phyloP scores from a whole-genome alignment of 805 yeast species.

The Ogataea siamensis region DNA sequence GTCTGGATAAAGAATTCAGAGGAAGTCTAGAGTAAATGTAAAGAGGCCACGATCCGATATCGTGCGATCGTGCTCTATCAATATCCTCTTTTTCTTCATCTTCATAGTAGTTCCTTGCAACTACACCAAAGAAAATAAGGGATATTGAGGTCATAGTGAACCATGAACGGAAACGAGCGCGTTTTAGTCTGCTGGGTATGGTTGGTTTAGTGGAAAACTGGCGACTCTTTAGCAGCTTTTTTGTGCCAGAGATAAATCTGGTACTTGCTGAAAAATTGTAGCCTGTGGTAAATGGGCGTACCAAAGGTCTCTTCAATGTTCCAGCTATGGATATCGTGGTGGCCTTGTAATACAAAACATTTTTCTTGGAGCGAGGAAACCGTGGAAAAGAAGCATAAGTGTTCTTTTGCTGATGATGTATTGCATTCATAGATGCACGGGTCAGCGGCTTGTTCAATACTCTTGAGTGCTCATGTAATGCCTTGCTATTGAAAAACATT shows the following conservation, averaged over 20 bases:
- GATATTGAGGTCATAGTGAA: conserved; percentile 56
- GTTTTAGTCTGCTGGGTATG: conserved; percentile 12
- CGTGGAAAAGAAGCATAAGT: conserved; percentile 46
- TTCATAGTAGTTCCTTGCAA: conserved; percentile 36
- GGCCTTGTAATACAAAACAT: conserved; percentile 45
- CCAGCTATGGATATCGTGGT: conserved; percentile 24
- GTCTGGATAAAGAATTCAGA: conserved; percentile 80
- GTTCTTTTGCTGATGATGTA: conserved; percentile 18
- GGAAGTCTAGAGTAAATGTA: conserved; percentile 90
- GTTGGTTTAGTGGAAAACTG: conserved; percentile 10
- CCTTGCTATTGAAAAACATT: conserved; percentile 5
- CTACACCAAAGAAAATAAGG: conserved; percentile 53
- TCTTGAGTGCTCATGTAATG: conserved; percentile 6
- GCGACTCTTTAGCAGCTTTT: conserved; percentile 24
- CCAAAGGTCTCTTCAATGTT: conserved; percentile 22
- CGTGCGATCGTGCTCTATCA: conserved; percentile 29
- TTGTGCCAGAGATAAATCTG: conserved; percentile 27
- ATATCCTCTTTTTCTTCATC: conserved; percentile 29
- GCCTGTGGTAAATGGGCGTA: conserved; percentile 15
- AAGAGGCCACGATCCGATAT: conserved; percentile 82
- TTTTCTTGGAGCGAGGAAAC: conserved; percentile 57
- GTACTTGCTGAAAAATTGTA: conserved; percentile 7
- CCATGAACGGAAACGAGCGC: conserved; percentile 36
- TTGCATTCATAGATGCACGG: conserved; percentile 24
- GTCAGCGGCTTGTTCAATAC: conserved; percentile 27